Percentiles rank a stretch among this genome's conserved stretches.
Conservation (phyloP, 2,329 filamentous ascomycete species). For the Diaporthe citriasiana region DNA sequence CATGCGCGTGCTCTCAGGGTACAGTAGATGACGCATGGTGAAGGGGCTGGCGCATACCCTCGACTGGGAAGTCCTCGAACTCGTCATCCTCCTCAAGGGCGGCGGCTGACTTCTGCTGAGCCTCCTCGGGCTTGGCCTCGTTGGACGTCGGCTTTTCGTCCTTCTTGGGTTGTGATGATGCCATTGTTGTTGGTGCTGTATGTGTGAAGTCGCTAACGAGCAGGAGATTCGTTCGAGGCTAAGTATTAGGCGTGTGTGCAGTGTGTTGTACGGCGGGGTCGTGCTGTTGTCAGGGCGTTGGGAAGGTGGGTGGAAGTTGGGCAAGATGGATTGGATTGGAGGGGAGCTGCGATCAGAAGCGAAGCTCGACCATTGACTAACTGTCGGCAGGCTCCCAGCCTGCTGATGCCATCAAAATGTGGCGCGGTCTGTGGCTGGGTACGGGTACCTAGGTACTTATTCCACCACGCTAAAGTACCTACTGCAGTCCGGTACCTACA, state of each 20-base stretch:
- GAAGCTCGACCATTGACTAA: constrained; percentile 4
- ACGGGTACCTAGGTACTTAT: neutral
- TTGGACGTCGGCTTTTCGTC: constrained; percentile 55
- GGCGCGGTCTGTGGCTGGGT: constrained; percentile 35
- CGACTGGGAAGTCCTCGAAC: constrained; percentile 98
- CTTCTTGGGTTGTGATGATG: constrained; percentile 52
- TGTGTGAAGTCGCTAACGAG: constrained; percentile 36
- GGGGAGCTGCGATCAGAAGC: constrained; percentile 38
- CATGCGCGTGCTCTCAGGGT: constrained; percentile 20
- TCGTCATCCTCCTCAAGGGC: constrained; percentile 97
- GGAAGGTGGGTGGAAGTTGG: neutral
- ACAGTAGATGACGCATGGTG: constrained; percentile 13
- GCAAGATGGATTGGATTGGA: constrained; percentile 7
- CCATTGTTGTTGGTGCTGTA: constrained; percentile 51
- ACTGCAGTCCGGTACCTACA: neutral
- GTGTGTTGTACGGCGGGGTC: neutral
- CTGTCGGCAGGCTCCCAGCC: constrained; percentile 35
- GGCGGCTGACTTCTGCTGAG: constrained; percentile 73
- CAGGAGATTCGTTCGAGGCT: neutral
- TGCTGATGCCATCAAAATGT: constrained; percentile 38
- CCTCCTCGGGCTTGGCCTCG: constrained; percentile 60
- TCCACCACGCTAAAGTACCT: neutral
- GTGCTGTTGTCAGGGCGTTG: constrained; percentile 18
- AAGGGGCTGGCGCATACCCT: constrained; percentile 73
- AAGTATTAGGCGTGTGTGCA: neutral